These are phyloP conservation scores for Lipomyces kockii DNA, from an alignment of 805 yeast genomes.

Conservation along the genomic window DNA sequence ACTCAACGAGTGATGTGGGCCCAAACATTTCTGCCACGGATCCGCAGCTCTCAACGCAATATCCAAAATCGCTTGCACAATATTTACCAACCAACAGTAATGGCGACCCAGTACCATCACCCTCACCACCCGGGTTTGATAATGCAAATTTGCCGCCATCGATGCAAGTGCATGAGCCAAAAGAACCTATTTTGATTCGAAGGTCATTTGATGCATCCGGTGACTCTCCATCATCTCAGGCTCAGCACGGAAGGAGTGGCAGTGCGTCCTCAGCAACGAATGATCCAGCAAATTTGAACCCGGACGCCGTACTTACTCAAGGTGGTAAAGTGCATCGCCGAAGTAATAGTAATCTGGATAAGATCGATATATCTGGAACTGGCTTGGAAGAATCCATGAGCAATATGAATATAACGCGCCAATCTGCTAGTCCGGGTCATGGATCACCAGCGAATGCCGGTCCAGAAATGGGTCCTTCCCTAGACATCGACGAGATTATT, in stretches of 20 bases:
- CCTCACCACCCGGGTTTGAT: slow-evolving; percentile 10
- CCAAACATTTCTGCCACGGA: not conserved
- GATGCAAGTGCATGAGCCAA: slow-evolving; percentile 72
- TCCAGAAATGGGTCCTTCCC: slow-evolving; percentile 23
- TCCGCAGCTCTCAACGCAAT: not conserved
- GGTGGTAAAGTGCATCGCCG: not conserved
- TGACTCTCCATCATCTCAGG: not conserved
- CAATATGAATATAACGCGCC: not conserved
- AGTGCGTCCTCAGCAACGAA: slow-evolving; percentile 1
- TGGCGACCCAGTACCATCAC: not conserved
- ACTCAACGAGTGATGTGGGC: slow-evolving; percentile 4
- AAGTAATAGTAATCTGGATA: not conserved
- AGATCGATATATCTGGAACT: not conserved
- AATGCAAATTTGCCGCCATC: slow-evolving; percentile 58
- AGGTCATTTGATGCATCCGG: slow-evolving; percentile 26
- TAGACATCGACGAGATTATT: slow-evolving; percentile 83
- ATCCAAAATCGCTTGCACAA: not conserved
- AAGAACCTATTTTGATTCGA: slow-evolving; percentile 69
- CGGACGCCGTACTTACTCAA: not conserved
- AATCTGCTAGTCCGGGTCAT: not conserved
- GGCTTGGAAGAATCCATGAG: not conserved
- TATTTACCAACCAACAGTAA: not conserved
- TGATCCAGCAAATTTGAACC: not conserved
- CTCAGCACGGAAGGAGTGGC: not conserved
- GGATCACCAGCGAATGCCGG: slow-evolving; percentile 1